Percentiles rank a stretch among this genome's conserved stretches.
These are phyloP conservation scores for Pythium aristosporum DNA, from an alignment of 352 stramenopile species.

Conservation along the genomic window DNA sequence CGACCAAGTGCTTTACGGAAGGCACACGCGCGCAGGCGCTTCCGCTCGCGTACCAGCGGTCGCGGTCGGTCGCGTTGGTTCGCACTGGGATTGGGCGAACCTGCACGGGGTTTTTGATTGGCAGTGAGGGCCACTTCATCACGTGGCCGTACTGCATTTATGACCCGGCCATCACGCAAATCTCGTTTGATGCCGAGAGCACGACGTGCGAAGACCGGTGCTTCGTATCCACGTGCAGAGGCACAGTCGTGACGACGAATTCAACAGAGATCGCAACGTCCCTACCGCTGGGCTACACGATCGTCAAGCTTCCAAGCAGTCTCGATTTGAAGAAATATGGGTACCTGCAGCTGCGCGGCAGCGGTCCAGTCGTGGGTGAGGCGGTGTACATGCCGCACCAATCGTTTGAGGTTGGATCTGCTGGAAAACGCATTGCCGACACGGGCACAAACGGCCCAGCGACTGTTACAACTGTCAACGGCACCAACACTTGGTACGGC, in stretches of 20 bases:
- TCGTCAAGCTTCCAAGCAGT: constrained; percentile 16
- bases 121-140: too few relatives aligned
- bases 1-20: too few relatives aligned
- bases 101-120: too few relatives aligned
- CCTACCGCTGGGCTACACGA: constrained; percentile 18
- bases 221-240: too few relatives aligned
- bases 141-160: too few relatives aligned
- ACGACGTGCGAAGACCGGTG: too few relatives aligned
- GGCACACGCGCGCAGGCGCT: too few relatives aligned
- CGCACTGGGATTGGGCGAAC: too few relatives aligned
- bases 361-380: constrained; percentile 26
- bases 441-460: constrained; percentile 24
- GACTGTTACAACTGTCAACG: constrained; percentile 29
- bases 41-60: too few relatives aligned
- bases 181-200: too few relatives aligned
- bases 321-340: constrained; percentile 25
- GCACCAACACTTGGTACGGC: constrained; percentile 38
- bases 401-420: constrained; percentile 26
- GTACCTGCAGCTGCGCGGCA: constrained; percentile 29
- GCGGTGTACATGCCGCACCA: constrained; percentile 37
- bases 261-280: constrained; percentile 24
- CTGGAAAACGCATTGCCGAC: constrained; percentile 37
- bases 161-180: too few relatives aligned
- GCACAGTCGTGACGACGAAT: constrained; percentile 21
- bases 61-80: too few relatives aligned